phyloP scores from a whole-genome alignment of 2,329 filamentous ascomycete genomes.

The Pseudocercospora ulei region DNA sequence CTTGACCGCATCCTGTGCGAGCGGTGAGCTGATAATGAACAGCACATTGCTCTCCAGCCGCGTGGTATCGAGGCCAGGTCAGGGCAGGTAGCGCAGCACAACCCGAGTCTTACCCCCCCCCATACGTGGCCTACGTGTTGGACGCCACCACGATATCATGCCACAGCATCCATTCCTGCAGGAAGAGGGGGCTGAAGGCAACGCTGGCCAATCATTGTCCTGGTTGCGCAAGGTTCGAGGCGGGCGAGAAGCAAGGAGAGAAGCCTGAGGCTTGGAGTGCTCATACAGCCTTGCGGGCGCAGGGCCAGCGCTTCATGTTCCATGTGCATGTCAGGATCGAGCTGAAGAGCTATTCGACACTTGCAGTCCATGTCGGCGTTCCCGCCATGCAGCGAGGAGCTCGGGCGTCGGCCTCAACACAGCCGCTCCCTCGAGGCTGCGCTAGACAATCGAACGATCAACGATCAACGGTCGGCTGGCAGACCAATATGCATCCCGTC shows the following conservation, averaged over 20 bases:
- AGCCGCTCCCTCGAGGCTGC: no score
- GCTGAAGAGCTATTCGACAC: no score
- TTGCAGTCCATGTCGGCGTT: no score
- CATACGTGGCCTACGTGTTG: constrained; percentile 7
- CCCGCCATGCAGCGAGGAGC: no score
- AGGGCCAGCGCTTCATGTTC: not conserved
- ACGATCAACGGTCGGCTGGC: no score
- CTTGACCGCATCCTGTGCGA: constrained; percentile 1
- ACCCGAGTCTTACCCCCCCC: not conserved
- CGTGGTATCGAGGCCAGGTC: not conserved
- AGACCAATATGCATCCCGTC: no score
- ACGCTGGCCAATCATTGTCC: not conserved
- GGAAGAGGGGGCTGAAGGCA: constrained; percentile 1
- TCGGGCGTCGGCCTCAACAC: no score
- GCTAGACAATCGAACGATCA: no score
- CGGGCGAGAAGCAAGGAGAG: constrained; percentile 4
- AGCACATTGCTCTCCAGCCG: constrained; percentile 4
- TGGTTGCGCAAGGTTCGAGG: constrained; percentile 1
- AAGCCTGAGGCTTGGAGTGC: no score
- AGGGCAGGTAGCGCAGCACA: constrained; percentile 6
- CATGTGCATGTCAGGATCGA: constrained; percentile 1
- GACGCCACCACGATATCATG: constrained; percentile 2
- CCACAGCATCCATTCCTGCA: constrained; percentile 1
- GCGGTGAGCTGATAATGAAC: constrained; percentile 2
- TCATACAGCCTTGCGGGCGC: constrained; percentile 6